phyloP scores from a whole-genome alignment of 2,329 filamentous ascomycete species.

The Nothomitra cinnamomea region DNA sequence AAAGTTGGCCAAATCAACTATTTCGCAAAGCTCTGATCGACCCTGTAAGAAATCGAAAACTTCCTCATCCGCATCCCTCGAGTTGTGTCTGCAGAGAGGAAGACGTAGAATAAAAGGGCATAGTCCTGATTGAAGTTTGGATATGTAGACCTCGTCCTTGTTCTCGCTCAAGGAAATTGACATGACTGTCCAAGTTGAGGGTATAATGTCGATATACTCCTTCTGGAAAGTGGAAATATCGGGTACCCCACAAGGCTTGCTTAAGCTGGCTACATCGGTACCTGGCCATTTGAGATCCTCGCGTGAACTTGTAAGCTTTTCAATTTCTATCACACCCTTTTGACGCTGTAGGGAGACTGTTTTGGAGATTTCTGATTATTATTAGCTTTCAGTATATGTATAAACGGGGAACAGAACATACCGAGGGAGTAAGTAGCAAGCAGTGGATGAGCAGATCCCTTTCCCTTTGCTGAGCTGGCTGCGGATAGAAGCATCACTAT shows the following conservation, averaged over 20 bases:
- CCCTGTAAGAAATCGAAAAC: conserved; percentile 73
- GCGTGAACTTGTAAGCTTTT: conserved; percentile 25
- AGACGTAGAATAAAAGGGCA: conserved; percentile 75
- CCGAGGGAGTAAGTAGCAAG: conserved; percentile 33
- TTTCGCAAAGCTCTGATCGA: conserved; percentile 61
- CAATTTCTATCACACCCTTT: conserved; percentile 23
- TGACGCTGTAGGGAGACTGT: conserved; percentile 15
- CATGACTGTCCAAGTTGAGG: conserved; percentile 65
- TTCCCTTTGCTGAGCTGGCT: conserved; percentile 31
- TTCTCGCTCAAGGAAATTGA: conserved; percentile 74
- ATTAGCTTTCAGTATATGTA: not conserved
- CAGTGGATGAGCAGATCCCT: conserved; percentile 32
- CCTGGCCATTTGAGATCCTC: conserved; percentile 19
- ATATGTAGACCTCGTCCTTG: conserved; percentile 70
- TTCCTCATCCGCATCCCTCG: conserved; percentile 62
- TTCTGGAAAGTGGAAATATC: conserved; percentile 52
- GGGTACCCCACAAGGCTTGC: conserved; percentile 6
- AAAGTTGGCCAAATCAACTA: conserved; percentile 66
- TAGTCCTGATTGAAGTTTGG: conserved; percentile 59
- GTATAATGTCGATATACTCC: conserved; percentile 74
- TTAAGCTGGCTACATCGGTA: conserved; percentile 21
- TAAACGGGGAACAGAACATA: not conserved
- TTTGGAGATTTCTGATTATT: conserved; percentile 2
- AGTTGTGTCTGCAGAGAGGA: conserved; percentile 67
- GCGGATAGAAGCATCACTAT: conserved; percentile 50